Base-by-base conservation (phyloP, 1,139 yeast genomes). In the Starmera stellimalicola region DNA sequence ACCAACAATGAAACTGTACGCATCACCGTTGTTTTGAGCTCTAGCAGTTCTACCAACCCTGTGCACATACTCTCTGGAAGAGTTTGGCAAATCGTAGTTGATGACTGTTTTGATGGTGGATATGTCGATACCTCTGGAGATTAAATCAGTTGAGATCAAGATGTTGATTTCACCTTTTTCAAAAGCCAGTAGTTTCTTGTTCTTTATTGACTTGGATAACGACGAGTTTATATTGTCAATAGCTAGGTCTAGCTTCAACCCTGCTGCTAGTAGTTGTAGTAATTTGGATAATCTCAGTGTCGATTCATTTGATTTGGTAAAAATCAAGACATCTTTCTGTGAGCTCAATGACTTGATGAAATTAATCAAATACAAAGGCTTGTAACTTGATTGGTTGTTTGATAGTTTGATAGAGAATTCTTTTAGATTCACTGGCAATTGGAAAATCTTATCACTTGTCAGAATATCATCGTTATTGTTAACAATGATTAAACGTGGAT, bases 21-120 rank as follows among this genome's bases (percentile, higher is more conserved):
- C 94, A 33, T 65, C 63, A 50, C 99, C 99, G 0, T 47, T 33
- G 32, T 77, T 71, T 36, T 81, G 78, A 2, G 97, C 98, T 58
- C 98, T 75, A 1, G 97, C 97, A 0, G 97, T 88, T 63, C 98
- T 77, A 29, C 98, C 98, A 24, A 88, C 91, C 45, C 98, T 70
- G 56, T 91, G 99, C 22, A 91, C 84, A 48, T 91, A 93, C 50
- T 91, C 98, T 43, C 93, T 77, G 1, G 91, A 71, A 0, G 95
- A 82, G 30, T 77, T 70, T 7, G 98, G 98, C 37, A 87, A 60
- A 48, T 93, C 98, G 54, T 91, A 91, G 55, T 91, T 93, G 35
- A 91, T 60, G 11, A 91, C 96, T 40, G 77, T 74, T 20, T 76
- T 68, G 33, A 93, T 75, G 7, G 77, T 67, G 8, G 70, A 61